phyloP scores from a whole-genome alignment of 1,139 yeast species.

The Scheffersomyces quercinus region DNA sequence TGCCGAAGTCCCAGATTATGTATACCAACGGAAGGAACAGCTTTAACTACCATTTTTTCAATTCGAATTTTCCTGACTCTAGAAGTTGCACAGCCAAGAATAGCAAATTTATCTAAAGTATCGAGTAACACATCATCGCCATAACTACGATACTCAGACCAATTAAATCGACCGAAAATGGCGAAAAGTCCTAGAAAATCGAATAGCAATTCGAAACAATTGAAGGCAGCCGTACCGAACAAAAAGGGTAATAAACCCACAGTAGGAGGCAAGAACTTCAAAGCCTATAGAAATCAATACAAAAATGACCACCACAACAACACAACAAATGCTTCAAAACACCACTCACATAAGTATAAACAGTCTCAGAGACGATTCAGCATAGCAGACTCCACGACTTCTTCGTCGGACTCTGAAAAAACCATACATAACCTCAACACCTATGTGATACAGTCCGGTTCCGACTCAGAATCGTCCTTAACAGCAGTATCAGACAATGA shows the following conservation, averaged over 20 bases:
- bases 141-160: too few relatives aligned
- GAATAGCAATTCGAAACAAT: slow-evolving; percentile 4
- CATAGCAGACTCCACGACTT: slow-evolving; percentile 38
- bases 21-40: neutral
- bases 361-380: slow-evolving; percentile 39
- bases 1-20: neutral
- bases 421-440: slow-evolving; percentile 5
- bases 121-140: too few relatives aligned
- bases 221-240: slow-evolving; percentile 1
- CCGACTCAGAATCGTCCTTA: slow-evolving; percentile 36
- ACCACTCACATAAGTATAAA: neutral
- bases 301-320: slow-evolving; percentile 5
- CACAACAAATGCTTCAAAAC: slow-evolving; percentile 1
- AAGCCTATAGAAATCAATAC: slow-evolving; percentile 19
- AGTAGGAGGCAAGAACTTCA: slow-evolving; percentile 38
- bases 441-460: slow-evolving; percentile 1
- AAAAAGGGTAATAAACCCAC: neutral
- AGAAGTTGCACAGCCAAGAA: neutral
- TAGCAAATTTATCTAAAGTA: neutral
- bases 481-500: slow-evolving; percentile 44
- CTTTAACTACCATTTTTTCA: slow-evolving; percentile 1
- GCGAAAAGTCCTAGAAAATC: slow-evolving; percentile 33
- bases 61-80: slow-evolving; percentile 8
- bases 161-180: slow-evolving; percentile 15
- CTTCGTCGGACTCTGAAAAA: slow-evolving; percentile 27